These are phyloP conservation scores for Kodamaea sagamina DNA, from an alignment of 805 yeast genomes.

Conservation along the genomic window DNA sequence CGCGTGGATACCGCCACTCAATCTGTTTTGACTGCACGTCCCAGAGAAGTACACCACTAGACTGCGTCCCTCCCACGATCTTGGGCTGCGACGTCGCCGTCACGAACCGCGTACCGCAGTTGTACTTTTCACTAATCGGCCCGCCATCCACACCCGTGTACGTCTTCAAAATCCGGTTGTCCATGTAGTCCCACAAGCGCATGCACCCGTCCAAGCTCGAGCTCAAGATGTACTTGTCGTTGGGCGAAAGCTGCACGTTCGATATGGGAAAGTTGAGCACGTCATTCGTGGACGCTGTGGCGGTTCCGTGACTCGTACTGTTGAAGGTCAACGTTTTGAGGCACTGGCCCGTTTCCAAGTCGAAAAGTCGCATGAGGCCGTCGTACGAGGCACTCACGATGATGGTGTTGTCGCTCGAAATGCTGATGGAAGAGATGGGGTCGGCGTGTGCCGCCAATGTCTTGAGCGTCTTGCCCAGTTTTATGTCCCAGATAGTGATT, in stretches of 20 bases:
- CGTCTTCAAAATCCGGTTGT: slow-evolving; percentile 78
- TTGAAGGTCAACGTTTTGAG: slow-evolving; percentile 84
- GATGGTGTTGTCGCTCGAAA: slow-evolving; percentile 78
- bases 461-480: slow-evolving; percentile 65
- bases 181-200: slow-evolving; percentile 84
- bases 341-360: slow-evolving; percentile 87
- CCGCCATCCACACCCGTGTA: slow-evolving; percentile 31
- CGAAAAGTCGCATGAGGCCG: slow-evolving; percentile 89
- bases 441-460: slow-evolving; percentile 92
- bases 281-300: slow-evolving; percentile 56
- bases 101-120: slow-evolving; percentile 55
- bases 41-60: slow-evolving; percentile 59
- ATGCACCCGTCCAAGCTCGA: slow-evolving; percentile 79
- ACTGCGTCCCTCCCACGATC: slow-evolving; percentile 64
- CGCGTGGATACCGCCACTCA: slow-evolving; percentile 26
- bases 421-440: slow-evolving; percentile 75
- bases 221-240: slow-evolving; percentile 75
- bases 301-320: slow-evolving; percentile 56
- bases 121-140: slow-evolving; percentile 52
- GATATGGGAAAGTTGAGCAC: slow-evolving; percentile 68
- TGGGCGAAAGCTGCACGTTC: slow-evolving; percentile 71
- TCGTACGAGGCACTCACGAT: slow-evolving; percentile 87
- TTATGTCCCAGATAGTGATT: slow-evolving; percentile 85
- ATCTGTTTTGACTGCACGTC: slow-evolving; percentile 62
- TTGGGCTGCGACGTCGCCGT: slow-evolving; percentile 35